These are phyloP conservation scores for Escovopsis sp. DNA, from an alignment of 2,329 filamentous ascomycete species.

Conservation along the genomic window DNA sequence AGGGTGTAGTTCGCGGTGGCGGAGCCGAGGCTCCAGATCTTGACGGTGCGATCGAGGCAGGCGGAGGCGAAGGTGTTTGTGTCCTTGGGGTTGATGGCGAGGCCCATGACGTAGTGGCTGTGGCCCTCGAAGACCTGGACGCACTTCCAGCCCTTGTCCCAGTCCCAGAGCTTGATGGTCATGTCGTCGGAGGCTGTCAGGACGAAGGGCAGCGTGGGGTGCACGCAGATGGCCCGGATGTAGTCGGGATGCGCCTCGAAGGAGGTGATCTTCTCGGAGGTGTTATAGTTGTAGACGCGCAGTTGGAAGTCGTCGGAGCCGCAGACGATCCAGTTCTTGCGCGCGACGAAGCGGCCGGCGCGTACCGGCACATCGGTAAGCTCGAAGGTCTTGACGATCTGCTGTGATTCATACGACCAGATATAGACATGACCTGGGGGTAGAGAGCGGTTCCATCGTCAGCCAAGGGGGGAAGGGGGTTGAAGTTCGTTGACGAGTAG, in stretches of 20 bases:
- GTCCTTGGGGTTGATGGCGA: constrained; percentile 95
- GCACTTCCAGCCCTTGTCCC: constrained; percentile 97
- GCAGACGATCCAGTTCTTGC: constrained; percentile 98
- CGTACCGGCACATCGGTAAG: constrained; percentile 95
- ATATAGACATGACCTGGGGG: constrained; percentile 84
- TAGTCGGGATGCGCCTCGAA: constrained; percentile 98
- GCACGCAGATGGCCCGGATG: constrained; percentile 89
- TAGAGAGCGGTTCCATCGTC: too few species aligned
- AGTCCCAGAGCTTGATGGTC: constrained; percentile 98
- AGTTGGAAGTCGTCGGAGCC: constrained; percentile 83
- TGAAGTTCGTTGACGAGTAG: constrained; percentile 1
- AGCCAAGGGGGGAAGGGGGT: neutral
- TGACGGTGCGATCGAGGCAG: constrained; percentile 90
- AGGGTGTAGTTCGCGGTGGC: constrained; percentile 92
- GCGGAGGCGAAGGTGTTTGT: constrained; percentile 86
- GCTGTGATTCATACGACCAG: constrained; percentile 94
- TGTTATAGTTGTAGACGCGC: constrained; percentile 98
- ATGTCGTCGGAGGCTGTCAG: constrained; percentile 95
- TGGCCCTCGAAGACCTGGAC: constrained; percentile 95
- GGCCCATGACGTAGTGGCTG: constrained; percentile 89
- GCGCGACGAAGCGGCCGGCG: constrained; percentile 86
- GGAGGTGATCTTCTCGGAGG: constrained; percentile 91
- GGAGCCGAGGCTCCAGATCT: constrained; percentile 93
- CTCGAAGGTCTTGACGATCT: constrained; percentile 97
- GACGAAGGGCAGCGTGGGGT: constrained; percentile 89